phyloP scores from a whole-genome alignment of 208 protist genomes.

The Leptomonas seymouri region DNA sequence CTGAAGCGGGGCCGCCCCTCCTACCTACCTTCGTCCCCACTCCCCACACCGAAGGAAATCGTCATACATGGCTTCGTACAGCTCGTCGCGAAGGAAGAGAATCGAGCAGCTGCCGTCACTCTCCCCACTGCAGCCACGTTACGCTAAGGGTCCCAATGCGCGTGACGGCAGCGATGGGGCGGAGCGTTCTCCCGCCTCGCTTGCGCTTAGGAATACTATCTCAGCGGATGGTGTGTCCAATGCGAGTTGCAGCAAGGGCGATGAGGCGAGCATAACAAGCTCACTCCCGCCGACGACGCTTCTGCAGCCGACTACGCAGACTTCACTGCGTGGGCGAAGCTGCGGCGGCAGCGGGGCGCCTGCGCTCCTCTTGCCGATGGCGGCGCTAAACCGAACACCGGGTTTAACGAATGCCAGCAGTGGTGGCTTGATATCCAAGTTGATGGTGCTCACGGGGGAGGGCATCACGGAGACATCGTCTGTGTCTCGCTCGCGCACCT shows the following conservation, averaged over 20 bases:
- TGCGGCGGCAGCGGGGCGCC: no score
- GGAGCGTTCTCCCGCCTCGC: neutral
- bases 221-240: neutral
- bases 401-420: no score
- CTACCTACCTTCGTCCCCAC: no score
- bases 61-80: neutral
- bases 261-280: neutral
- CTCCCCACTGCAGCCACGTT: constrained; percentile 1
- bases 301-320: neutral
- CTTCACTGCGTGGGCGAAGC: neutral
- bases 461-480: no score
- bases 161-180: constrained; percentile 5
- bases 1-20: no score
- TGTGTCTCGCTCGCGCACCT: neutral
- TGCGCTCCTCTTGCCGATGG: no score
- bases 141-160: neutral
- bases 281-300: no score
- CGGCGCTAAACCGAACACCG: no score
- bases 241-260: neutral
- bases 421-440: no score
- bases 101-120: constrained; percentile 9
- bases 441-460: no score
- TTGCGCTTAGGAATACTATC: neutral
- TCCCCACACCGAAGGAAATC: no score
- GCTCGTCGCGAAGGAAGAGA: neutral